phyloP scores from a whole-genome alignment of 1,139 yeast genomes.

The Arxiozyma heterogenica region DNA sequence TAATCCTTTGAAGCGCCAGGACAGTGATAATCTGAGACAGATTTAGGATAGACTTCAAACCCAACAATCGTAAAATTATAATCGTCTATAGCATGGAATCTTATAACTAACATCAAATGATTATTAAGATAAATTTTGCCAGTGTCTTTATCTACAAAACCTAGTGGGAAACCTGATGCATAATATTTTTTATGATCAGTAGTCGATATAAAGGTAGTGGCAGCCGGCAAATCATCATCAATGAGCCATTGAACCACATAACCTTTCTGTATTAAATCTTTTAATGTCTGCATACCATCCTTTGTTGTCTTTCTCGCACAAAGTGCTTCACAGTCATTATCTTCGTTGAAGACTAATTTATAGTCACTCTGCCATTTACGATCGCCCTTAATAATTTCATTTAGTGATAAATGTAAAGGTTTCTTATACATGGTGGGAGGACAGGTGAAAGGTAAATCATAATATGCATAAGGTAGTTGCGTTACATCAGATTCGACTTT shows the following conservation, averaged over 20 bases:
- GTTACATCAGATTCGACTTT: slow-evolving; percentile 70
- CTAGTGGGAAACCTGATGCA: slow-evolving; percentile 82
- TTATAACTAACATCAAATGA: slow-evolving; percentile 71
- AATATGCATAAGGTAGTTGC: slow-evolving; percentile 70
- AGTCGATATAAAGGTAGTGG: slow-evolving; percentile 69
- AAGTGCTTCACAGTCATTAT: slow-evolving; percentile 53
- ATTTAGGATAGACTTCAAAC: slow-evolving; percentile 81
- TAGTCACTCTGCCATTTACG: slow-evolving; percentile 70
- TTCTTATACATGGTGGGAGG: slow-evolving; percentile 48
- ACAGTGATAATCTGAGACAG: slow-evolving; percentile 57
- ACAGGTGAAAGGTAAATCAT: slow-evolving; percentile 74
- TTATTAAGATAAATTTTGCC: slow-evolving; percentile 58
- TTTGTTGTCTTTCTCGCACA: slow-evolving; percentile 55
- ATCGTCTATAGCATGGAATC: slow-evolving; percentile 53
- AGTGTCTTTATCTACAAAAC: slow-evolving; percentile 45
- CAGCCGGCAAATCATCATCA: slow-evolving; percentile 74
- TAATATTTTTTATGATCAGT: slow-evolving; percentile 57
- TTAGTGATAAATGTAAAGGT: slow-evolving; percentile 60
- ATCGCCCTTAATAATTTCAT: slow-evolving; percentile 76
- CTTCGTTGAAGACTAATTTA: slow-evolving; percentile 50
- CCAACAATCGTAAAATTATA: slow-evolving; percentile 65
- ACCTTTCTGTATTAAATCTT: slow-evolving; percentile 53
- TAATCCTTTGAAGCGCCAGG: slow-evolving; percentile 60
- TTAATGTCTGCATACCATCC: slow-evolving; percentile 47
- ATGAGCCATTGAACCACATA: slow-evolving; percentile 79